These are phyloP conservation scores for Jimgerdemannia lactiflua DNA, from an alignment of 192 early-diverging fungal species.

Conservation along the genomic window DNA sequence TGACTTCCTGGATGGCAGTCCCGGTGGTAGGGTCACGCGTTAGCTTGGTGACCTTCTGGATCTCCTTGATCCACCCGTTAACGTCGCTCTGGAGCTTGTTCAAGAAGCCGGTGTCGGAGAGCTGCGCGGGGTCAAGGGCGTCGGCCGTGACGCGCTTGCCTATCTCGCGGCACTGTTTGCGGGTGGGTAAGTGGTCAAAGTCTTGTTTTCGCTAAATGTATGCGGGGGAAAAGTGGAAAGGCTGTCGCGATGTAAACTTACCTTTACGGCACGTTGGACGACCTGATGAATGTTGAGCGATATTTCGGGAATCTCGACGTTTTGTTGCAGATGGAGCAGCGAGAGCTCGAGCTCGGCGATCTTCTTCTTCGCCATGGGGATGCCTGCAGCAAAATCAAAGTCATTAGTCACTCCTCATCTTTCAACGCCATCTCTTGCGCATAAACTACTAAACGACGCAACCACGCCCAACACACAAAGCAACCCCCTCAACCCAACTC, in stretches of 20 bases:
- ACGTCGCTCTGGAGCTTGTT: constrained; percentile 96
- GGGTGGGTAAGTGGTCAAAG: neutral
- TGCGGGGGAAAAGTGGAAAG: neutral
- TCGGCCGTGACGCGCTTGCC: constrained; percentile 69
- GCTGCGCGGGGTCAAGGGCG: constrained; percentile 62
- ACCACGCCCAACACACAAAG: neutral
- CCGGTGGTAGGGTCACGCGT: constrained; percentile 89
- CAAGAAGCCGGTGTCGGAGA: constrained; percentile 82
- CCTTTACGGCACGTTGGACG: constrained; percentile 65
- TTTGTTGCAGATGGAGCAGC: constrained; percentile 94
- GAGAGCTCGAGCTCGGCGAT: constrained; percentile 97
- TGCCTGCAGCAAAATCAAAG: constrained; percentile 41
- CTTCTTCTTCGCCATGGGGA: constrained; percentile 98
- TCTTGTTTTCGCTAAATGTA: neutral
- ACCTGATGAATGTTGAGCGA: constrained; percentile 83
- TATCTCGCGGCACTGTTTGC: constrained; percentile 55
- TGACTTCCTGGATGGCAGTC: constrained; percentile 96
- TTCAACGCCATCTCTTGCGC: no score
- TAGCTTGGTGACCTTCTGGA: constrained; percentile 98
- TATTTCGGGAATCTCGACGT: constrained; percentile 96
- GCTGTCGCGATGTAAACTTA: neutral
- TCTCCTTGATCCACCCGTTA: constrained; percentile 99
- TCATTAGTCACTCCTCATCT: neutral
- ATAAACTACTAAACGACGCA: no score
- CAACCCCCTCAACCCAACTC: neutral